Evolutionary conservation across 2,329 filamentous ascomycete species (phyloP), one percentile per base, ranked within the genome.

Genomic region (Colletotrichum sp.): DNA sequence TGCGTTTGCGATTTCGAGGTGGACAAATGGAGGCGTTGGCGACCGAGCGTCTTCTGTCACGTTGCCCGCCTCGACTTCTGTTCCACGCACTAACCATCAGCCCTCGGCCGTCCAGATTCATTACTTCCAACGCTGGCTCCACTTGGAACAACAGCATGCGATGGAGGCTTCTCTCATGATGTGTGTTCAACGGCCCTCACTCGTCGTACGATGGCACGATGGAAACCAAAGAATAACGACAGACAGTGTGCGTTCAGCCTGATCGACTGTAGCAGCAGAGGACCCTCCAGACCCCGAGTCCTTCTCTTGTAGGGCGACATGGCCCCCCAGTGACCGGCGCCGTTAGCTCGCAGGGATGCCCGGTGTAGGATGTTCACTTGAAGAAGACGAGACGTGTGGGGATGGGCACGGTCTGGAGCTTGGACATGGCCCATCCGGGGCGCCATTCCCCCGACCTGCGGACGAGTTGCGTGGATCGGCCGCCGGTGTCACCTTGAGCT

Each of bases 321-420:
- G 34, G 57, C 69, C 64, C 44, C 32, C 57, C 64, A 44, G 44
- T 69, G 39, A 59, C 63, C 63, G 69, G 73, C 39, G 63, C 63
- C 69, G 55, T 30, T 57, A 72, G 72, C 62, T 55, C 72, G 64
- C 70, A 76, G 70, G 69, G 69, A 64, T 73, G 32, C 36, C 44
- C 62, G 16, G 68, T 49, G 49, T 61, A 25, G 30, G 49, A 36
- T 57, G 67, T 22, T 55, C 72, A 63, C 69, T 72, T 76, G 70
- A 73, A 68, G 69, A 72, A 67, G 73, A 64, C 63, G 55, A 76
- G 69, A 76, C 69, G 34, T 71, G 71, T 76, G 63, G 74, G 71
- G 70, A 75, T 69, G 65, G 59, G 74, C 74, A 74, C 70, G 74
- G 70, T 64, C 64, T 76, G 57, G 74, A 76, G 63, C 69, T 73